Evolutionary conservation across 2,329 filamentous ascomycete genomes (phyloP), one percentile per base, ranked within the genome.

Genomic region (Penicillium occitanis): DNA sequence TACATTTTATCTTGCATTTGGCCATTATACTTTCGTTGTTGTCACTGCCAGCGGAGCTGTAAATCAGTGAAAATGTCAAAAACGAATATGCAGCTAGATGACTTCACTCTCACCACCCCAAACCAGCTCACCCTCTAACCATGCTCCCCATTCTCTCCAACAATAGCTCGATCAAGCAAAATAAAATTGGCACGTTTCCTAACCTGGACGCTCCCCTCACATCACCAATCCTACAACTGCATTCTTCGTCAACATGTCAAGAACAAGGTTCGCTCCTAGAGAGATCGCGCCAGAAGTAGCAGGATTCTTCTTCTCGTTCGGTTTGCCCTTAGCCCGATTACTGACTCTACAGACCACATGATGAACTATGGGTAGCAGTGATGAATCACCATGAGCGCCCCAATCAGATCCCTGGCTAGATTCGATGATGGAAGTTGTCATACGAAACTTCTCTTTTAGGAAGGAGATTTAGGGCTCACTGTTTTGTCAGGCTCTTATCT

Each of bases 201-300:
- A 19, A 53, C 63, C 19, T 65, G 22, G 22, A 65, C 61, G 14
- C 33, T 61, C 0, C 55, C 55, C 22, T 65, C 8, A 44, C n/a
- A 5, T 14, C n/a, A 5, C 30, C 5, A 61, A 4, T 3, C 58
- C 30, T 17, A 66, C 50, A 35, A 48, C 37, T 25, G 48, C 22
- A 35, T 65, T 60, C 13, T 61, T 61, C 14, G 55, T 65, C 44
- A 65, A 58, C 7, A 53, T 51, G 22, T 53, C 55, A n/a, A 65
- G 44, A 13, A 61, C 44, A 0, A 65, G 22, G 10, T 33, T 22
- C 13, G 37, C 6, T 28, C 57, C 40, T 14, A 14, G 6, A 6
- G 11, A 28, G 8, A 13, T 19, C 22, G 8, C 3, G 19, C 6
- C 5, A 19, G 22, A 28, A 1, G 37, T 28, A 42, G 13, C 10